Base-by-base conservation (phyloP, 208 protist species). In the Wallacemonas sp. region DNA sequence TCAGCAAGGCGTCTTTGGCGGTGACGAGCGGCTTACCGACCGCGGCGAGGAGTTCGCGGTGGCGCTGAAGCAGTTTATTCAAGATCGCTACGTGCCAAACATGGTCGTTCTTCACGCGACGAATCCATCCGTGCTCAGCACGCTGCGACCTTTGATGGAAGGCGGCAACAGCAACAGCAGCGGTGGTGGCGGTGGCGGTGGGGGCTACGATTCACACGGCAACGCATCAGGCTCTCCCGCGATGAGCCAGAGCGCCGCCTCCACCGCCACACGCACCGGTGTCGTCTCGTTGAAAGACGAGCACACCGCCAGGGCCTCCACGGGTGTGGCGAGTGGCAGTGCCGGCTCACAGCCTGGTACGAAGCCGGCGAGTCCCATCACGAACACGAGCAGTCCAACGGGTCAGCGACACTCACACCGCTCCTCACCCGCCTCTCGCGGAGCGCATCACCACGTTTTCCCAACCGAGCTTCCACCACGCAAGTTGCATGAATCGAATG, bases 91-190 rank as follows among this genome's bases (percentile, higher is more conserved):
- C 70, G 84, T 91, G 27, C 80, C 87, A 17, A 70, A 93, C 71
- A 93, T 91, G 84, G 78, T 93, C 21, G 82, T 93, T 39, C 80
- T 96, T 15, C 90, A 93, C 68, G 86, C 80, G 24, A 95, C 90
- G 21, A 95, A 91, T 68, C 82, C 66, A 27, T 75, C 59, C 60
- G 87, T 92, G 1, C 26, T 96, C 27, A 84, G 72, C 53, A 93
- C 86, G 31, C 56, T 96, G 27, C 66, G 69, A 1, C 90, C 87
- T 9, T 66, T 93, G 28, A 78, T 83, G 51, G 70, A 86, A 9
- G 71, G 70, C 30, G 64, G 71, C 21, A 69, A 60, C 22, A 22
- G 44, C 17, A 49, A 22, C 17, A 14, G 41, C 53, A 14, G 6
- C 36, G 9, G 9, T 6, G 6, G 9, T 6, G 36, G 36, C 36